Evolutionary conservation across 345 rosid species (phyloP).

Genomic region (Linum usitatissimum): DNA sequence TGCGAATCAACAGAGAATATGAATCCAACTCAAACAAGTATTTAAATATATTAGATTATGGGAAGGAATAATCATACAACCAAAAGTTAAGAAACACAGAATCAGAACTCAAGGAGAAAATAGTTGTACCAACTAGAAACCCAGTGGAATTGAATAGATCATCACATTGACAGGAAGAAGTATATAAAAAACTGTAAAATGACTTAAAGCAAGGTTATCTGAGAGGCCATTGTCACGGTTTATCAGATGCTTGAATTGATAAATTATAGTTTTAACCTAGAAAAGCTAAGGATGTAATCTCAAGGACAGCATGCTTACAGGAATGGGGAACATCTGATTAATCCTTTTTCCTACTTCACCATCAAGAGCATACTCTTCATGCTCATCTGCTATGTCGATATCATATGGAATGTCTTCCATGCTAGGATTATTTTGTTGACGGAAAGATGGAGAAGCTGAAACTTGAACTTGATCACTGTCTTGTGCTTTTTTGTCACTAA

Average conservation of each 20-base stretch:
- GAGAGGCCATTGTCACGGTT: not conserved
- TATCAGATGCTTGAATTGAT: not conserved
- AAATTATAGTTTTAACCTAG: not conserved
- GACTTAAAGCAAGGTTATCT: too few species aligned
- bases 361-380: constrained; percentile 35
- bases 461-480: constrained; percentile 19
- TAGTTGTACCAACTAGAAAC: not conserved
- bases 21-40: not conserved
- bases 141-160: not conserved
- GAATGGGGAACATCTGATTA: constrained; percentile 58
- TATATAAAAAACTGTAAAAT: too few species aligned
- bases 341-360: constrained; percentile 63
- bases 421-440: constrained; percentile 15
- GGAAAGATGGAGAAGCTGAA: constrained; percentile 16
- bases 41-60: too few species aligned
- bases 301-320: constrained; percentile 36
- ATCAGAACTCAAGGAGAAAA: not conserved
- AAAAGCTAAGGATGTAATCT: constrained; percentile 2
- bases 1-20: constrained; percentile 14
- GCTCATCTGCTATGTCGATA: constrained; percentile 40
- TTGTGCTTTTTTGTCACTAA: constrained; percentile 3
- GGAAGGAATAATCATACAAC: not conserved
- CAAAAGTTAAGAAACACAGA: constrained; percentile 1
- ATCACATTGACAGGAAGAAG: not conserved
- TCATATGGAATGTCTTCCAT: constrained; percentile 26